Conservation (phyloP, 192 early-diverging fungal genomes). For the Radiomyces spectabilis region DNA sequence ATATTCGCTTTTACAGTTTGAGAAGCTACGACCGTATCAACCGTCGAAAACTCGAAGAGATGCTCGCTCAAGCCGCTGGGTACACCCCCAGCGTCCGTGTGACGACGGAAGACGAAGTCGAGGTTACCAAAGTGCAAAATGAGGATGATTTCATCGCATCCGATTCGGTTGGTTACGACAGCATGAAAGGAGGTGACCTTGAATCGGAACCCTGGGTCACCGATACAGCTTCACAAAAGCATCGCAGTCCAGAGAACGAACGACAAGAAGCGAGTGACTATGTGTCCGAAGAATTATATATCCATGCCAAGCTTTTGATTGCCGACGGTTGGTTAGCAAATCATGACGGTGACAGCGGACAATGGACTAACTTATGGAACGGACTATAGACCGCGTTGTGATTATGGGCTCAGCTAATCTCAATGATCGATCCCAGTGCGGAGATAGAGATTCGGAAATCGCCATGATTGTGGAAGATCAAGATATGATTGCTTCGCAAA, state of each 20-base stretch:
- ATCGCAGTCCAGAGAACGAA: slow-evolving; percentile 2
- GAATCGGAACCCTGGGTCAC: slow-evolving; percentile 4
- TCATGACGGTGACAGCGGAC: not conserved
- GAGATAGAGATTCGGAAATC: slow-evolving; percentile 82
- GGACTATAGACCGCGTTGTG: slow-evolving; percentile 57
- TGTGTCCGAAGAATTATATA: slow-evolving; percentile 79
- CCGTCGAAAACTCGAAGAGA: slow-evolving; percentile 6
- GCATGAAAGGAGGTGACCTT: slow-evolving; percentile 15
- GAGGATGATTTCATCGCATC: not conserved
- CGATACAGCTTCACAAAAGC: not conserved
- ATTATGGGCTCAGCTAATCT: slow-evolving; percentile 86
- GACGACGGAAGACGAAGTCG: slow-evolving; percentile 1
- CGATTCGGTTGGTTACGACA: not conserved
- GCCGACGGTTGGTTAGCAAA: slow-evolving; percentile 50
- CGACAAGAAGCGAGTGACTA: slow-evolving; percentile 23
- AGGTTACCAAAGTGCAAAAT: slow-evolving; percentile 1
- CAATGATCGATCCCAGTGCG: slow-evolving; percentile 84
- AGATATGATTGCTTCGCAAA: slow-evolving; percentile 52
- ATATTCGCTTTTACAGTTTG: slow-evolving; percentile 73
- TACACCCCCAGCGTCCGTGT: not conserved
- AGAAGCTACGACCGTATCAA: slow-evolving; percentile 71
- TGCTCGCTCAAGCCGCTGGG: slow-evolving; percentile 17
- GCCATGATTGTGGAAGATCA: slow-evolving; percentile 76
- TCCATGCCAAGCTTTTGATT: slow-evolving; percentile 85
- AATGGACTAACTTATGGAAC: not conserved